A percentile compares a stretch with the other conserved stretches of the same genome.
These are phyloP conservation scores for Coniferiporia sulphurascens DNA, from an alignment of 1,284 basidiomycete genomes.

Conservation along the genomic window DNA sequence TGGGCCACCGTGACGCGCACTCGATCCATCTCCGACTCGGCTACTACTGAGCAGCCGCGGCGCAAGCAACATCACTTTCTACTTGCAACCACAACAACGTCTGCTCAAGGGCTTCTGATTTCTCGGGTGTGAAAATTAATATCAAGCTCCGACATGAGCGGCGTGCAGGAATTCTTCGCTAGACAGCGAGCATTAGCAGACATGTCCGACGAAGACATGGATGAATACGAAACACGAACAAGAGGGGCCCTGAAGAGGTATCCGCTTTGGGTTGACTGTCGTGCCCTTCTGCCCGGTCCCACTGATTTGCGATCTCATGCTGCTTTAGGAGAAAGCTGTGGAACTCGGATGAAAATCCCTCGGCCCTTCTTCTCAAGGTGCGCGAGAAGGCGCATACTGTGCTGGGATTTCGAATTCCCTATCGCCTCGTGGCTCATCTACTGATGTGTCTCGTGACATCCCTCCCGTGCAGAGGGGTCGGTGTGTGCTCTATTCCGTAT, in stretches of 20 bases:
- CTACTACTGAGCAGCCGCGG: background rate
- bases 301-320: no score
- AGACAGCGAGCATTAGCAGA: constrained; percentile 8
- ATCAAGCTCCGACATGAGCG: background rate
- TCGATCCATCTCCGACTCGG: no score
- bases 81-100: background rate
- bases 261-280: background rate
- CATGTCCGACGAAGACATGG: constrained; percentile 15
- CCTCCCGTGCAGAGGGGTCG: background rate
- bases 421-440: background rate
- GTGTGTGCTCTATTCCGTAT: background rate
- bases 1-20: background rate
- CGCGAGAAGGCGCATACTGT: background rate
- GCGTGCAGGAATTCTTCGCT: constrained; percentile 1
- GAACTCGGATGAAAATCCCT: background rate
- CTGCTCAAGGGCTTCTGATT: no score
- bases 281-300: background rate
- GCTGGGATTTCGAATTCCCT: background rate
- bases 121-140: no score
- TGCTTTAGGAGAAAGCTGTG: constrained; percentile 5
- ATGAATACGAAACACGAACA: constrained; percentile 10
- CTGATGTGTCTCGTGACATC: background rate
- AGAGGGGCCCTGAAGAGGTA: constrained; percentile 1
- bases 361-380: background rate
- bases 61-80: background rate